These are phyloP conservation scores for Phytophthora kernoviae DNA, from an alignment of 352 stramenopile genomes.

Conservation along the genomic window DNA sequence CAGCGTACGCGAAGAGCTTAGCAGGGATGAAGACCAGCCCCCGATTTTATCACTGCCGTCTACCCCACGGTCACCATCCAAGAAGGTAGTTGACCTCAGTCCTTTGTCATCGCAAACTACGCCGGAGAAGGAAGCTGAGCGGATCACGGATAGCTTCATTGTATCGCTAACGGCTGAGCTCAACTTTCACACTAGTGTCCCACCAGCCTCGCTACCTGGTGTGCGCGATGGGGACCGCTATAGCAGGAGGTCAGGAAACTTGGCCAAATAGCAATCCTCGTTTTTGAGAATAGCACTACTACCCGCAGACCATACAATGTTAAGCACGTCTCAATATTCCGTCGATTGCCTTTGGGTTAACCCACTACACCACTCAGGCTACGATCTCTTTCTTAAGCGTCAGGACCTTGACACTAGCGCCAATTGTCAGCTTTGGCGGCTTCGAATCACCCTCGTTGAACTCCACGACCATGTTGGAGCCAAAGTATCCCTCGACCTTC, in stretches of 20 bases:
- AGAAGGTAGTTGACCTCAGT: conserved; percentile 21
- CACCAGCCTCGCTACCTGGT: conserved; percentile 40
- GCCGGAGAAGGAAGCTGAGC: conserved; percentile 26
- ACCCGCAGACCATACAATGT: not conserved
- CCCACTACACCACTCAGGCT: conserved; percentile 33
- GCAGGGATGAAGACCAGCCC: conserved; percentile 34
- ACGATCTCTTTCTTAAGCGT: conserved; percentile 67
- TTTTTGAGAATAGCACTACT: conserved; percentile 1
- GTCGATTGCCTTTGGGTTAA: not conserved
- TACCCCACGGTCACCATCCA: conserved; percentile 12
- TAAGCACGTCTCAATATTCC: too few relatives aligned
- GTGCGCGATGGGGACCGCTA: conserved; percentile 63
- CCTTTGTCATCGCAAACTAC: conserved; percentile 19
- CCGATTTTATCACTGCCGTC: conserved; percentile 1
- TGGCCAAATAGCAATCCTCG: conserved; percentile 14
- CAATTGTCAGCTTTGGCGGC: conserved; percentile 40
- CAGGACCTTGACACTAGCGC: conserved; percentile 61
- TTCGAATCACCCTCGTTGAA: not conserved
- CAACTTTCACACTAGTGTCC: conserved; percentile 5
- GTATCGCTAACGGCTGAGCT: conserved; percentile 9
- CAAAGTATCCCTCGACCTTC: conserved; percentile 72
- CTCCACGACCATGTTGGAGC: conserved; percentile 75
- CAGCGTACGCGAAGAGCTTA: conserved; percentile 21
- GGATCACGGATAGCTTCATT: conserved; percentile 21
- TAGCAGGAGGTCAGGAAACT: conserved; percentile 37